Percentiles rank a stretch among this genome's conserved stretches.
Evolutionary conservation across 495 filamentous ascomycete genomes (phyloP).

Genomic region (Xylaria nigripes): DNA sequence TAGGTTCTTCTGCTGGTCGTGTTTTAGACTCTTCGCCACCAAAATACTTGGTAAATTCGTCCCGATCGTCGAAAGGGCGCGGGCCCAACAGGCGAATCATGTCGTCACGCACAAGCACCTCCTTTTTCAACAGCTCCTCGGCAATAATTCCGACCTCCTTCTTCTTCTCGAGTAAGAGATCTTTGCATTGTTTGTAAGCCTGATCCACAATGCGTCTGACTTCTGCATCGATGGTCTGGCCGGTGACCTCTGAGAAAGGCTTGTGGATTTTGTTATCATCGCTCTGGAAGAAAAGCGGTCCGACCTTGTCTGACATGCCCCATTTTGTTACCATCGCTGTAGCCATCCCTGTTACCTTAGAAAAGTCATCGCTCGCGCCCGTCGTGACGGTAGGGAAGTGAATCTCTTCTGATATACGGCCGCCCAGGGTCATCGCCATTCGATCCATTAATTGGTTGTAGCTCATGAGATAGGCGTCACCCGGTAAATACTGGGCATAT

Average conservation of each 20-base stretch:
- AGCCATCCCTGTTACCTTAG: constrained; percentile 94
- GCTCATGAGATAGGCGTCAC: constrained; percentile 90
- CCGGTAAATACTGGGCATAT: constrained; percentile 94
- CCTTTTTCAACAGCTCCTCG: constrained; percentile 86
- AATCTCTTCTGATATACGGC: constrained; percentile 87
- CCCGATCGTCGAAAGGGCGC: constrained; percentile 70
- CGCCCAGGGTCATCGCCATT: constrained; percentile 98
- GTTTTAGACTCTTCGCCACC: constrained; percentile 44
- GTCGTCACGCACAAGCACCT: constrained; percentile 84
- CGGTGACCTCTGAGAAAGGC: constrained; percentile 91
- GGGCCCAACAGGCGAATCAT: constrained; percentile 80
- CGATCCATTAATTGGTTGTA: constrained; percentile 96
- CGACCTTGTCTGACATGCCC: constrained; percentile 92
- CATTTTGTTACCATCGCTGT: constrained; percentile 96
- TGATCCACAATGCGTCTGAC: constrained; percentile 83
- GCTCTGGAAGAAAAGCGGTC: constrained; percentile 83
- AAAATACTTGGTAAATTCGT: constrained; percentile 93
- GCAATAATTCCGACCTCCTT: constrained; percentile 80
- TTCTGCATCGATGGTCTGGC: constrained; percentile 81
- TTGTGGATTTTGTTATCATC: constrained; percentile 73
- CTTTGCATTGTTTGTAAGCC: constrained; percentile 83
- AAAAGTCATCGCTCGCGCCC: constrained; percentile 93
- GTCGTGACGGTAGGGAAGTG: constrained; percentile 94
- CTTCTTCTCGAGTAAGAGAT: constrained; percentile 77
- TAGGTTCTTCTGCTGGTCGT: constrained; percentile 3